Base-by-base conservation (phyloP, 2,329 filamentous ascomycete genomes). In the Epichloe sylvatica region DNA sequence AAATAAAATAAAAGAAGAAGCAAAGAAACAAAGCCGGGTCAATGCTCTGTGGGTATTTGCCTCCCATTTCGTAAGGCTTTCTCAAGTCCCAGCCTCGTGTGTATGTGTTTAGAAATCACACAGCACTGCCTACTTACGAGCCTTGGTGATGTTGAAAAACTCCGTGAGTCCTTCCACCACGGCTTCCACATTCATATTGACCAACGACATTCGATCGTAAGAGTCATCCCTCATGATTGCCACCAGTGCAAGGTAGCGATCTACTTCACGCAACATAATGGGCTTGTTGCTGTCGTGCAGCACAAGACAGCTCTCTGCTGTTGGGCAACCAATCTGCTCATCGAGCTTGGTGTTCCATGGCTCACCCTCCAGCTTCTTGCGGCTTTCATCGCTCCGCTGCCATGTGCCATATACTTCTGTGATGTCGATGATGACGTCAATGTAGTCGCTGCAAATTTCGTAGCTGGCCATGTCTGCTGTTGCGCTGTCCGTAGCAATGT, bases 401-500 rank as follows among this genome's bases (percentile, higher is more conserved):
- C 81, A 97, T 43, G 73, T 77, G 49, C 90, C 91, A 62, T 96
- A 98, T 38, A 98, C 84, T 63, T 97, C 91, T 30, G 88, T 92
- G 49, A 97, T 85, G 64, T 98, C 92, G 51, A 97, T 91, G 54
- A 98, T 94, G 53, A 97, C 89, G 65, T 98, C 92, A 58, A 98
- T 96, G 64, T 95, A 97, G 64, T 98, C 92, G 46, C 88, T 94
- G 70, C 92, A 98, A 62, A 97, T 94, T 70, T 97, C 92, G 66
- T 98, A 98, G 64, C 86, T 91, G 40, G 86, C 85, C 76, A 96
- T 92, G 62, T 97, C 91, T 34, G 91, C 87, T 0, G 91, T 91
- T 38, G 86, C 84, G 33, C 84, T 92, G 65, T 98, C 92, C 5
- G 91, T 96, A 1, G 92, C 92, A 58, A 98, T 94, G 70, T 98